Base-by-base conservation (phyloP, 345 rosid species). In the Erucastrum elatum region DNA sequence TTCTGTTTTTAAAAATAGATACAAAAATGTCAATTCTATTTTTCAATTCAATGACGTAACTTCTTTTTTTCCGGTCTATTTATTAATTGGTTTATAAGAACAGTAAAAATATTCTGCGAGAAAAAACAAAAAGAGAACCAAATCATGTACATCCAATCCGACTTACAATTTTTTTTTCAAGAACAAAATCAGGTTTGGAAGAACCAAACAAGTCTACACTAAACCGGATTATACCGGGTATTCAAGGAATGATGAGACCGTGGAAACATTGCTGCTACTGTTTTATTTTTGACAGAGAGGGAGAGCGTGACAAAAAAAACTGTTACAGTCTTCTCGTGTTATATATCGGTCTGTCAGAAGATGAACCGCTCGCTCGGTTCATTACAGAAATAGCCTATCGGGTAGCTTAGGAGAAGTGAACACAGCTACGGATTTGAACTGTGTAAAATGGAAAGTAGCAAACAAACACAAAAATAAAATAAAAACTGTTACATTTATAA, bases 341-440 rank as follows among this genome's bases (percentile, higher is more conserved):
- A 70, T 66, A 66, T 63, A 68, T 72, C 85, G 78, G 83, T 74
- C 85, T 76, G 83, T 74, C 78, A 82, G 70, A 53, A 39, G 80
- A 56, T 66, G 72, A 83, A 79, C 77, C 77, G 49, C 77, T 21
- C 21, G 49, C 59, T 77, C 69, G 59, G 70, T 72, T 68, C 41
- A 59, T 21, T 21, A 21, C 21, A 21, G 13, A 15, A 93, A 94
- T 41, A 88, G 88, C 11, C 84, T 82, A 44, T 87, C 96, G 17
- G 82, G 90, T 79, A 90, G 79, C 75, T 80, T 78, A 2, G 88
- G 81, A 8, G 97, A 94, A 46, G 90, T 79, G 74, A 90, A 69
- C 4, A 85, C 80, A 4, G 91, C 92, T 80, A 94, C 98, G 0
- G 91, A 86, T 84, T 90, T 87, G 70, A 86, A 91, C 98, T 94